A percentile compares a stretch with the other conserved stretches of the same genome.
Evolutionary conservation across 257 asterid species (phyloP).

Genomic region (Asclepias syriaca): DNA sequence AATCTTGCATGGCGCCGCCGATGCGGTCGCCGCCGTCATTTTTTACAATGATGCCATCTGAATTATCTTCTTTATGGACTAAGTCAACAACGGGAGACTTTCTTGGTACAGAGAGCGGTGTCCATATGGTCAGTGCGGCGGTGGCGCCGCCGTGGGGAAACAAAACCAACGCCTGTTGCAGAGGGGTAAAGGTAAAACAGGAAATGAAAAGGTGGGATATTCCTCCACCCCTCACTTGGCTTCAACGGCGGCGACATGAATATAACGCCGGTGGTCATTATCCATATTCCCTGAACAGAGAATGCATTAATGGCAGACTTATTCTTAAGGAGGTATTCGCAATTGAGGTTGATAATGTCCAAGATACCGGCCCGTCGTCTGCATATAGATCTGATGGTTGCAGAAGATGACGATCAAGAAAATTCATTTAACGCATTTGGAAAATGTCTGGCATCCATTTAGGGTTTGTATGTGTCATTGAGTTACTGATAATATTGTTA

Average conservation of each 20-base stretch:
- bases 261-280: not conserved
- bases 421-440: too few relatives aligned
- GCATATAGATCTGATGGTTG: too few relatives aligned
- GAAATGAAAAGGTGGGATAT: not conserved
- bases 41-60: not conserved
- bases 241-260: not conserved
- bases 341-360: not conserved
- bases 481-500: not conserved
- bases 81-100: conserved; percentile 12
- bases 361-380: too few relatives aligned
- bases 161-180: not conserved
- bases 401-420: too few relatives aligned
- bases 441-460: too few relatives aligned
- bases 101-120: conserved; percentile 20
- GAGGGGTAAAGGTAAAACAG: not conserved
- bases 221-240: conserved; percentile 15
- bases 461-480: not conserved
- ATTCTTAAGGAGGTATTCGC: not conserved
- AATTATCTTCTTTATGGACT: conserved; percentile 12
- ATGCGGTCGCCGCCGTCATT: not conserved
- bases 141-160: not conserved
- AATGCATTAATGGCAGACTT: conserved; percentile 7
- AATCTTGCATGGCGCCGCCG: not conserved
- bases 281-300: conserved; percentile 5
- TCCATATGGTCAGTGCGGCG: conserved; percentile 1